These are phyloP conservation scores for Fusarium mangiferae DNA, from an alignment of 2,329 filamentous ascomycete genomes.

Conservation along the genomic window DNA sequence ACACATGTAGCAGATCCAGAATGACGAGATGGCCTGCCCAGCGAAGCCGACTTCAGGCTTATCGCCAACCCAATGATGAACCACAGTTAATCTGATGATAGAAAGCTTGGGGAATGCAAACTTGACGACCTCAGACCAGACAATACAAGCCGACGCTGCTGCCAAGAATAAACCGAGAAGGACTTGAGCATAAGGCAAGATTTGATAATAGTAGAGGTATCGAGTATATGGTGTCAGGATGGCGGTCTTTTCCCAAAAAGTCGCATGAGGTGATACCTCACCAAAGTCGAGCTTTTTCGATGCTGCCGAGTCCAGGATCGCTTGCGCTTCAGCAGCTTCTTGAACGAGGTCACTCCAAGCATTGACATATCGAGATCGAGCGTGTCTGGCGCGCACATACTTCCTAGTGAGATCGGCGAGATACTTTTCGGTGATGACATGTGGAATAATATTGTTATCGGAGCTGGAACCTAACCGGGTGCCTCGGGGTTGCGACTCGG, in stretches of 20 bases:
- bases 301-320: conserved; percentile 83
- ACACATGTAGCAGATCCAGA: conserved; percentile 98
- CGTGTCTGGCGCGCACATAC: conserved; percentile 83
- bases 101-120: conserved; percentile 81
- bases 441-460: conserved; percentile 67
- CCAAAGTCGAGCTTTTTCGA: conserved; percentile 85
- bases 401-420: conserved; percentile 88
- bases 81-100: conserved; percentile 71
- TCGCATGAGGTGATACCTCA: conserved; percentile 64
- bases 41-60: conserved; percentile 84
- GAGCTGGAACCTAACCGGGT: conserved; percentile 55
- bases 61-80: conserved; percentile 79
- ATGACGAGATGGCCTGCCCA: conserved; percentile 83
- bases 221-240: conserved; percentile 84
- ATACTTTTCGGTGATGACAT: conserved; percentile 92
- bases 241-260: conserved; percentile 63
- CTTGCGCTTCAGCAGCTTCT: conserved; percentile 78
- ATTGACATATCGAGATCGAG: conserved; percentile 81
- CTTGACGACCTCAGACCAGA: conserved; percentile 95
- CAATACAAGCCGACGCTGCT: conserved; percentile 80
- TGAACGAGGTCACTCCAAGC: conserved; percentile 86
- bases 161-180: conserved; percentile 74
- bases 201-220: conserved; percentile 78
- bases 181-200: conserved; percentile 76
- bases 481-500: conserved; percentile 66